phyloP scores from a whole-genome alignment of 192 early-diverging fungal species.

The Chytriomyces sp. region DNA sequence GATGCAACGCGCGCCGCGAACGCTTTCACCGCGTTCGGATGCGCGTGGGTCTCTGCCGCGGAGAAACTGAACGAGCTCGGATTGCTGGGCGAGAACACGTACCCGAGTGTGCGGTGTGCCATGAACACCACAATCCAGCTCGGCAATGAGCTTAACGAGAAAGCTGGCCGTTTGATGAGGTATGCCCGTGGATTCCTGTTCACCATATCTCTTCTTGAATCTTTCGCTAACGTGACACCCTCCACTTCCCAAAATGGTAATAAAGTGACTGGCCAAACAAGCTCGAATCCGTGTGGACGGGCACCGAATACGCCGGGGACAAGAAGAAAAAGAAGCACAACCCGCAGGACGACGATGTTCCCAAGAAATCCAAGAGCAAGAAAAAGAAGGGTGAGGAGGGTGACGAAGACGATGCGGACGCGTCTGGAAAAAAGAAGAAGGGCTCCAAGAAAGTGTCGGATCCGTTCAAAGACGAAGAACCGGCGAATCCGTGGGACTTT shows the following conservation, averaged over 20 bases:
- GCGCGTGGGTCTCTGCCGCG: conserved; percentile 9
- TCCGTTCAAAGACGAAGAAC: neutral
- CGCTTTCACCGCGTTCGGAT: conserved; percentile 15
- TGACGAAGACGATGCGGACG: conserved; percentile 15
- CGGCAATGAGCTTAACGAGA: conserved; percentile 28
- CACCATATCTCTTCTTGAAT: neutral
- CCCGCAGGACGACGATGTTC: neutral
- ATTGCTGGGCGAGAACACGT: conserved; percentile 14
- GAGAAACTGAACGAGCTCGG: conserved; percentile 8
- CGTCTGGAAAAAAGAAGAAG: conserved; percentile 19
- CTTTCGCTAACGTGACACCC: no score
- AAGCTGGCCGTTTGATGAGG: conserved; percentile 6
- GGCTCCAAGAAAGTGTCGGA: neutral
- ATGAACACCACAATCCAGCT: conserved; percentile 11
- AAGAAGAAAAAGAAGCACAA: conserved; percentile 14
- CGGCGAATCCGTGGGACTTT: conserved; percentile 26
- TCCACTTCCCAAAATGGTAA: no score
- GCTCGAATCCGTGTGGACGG: conserved; percentile 25
- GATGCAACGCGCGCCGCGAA: neutral
- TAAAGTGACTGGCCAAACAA: conserved; percentile 27
- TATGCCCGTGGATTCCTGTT: no score
- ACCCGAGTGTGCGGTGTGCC: conserved; percentile 11
- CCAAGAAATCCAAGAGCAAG: neutral
- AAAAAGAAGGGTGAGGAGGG: conserved; percentile 21
- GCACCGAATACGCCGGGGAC: conserved; percentile 16